Evolutionary conservation across 208 protist genomes (phyloP).

Genomic region (Acanthamoeba castellanii): DNA sequence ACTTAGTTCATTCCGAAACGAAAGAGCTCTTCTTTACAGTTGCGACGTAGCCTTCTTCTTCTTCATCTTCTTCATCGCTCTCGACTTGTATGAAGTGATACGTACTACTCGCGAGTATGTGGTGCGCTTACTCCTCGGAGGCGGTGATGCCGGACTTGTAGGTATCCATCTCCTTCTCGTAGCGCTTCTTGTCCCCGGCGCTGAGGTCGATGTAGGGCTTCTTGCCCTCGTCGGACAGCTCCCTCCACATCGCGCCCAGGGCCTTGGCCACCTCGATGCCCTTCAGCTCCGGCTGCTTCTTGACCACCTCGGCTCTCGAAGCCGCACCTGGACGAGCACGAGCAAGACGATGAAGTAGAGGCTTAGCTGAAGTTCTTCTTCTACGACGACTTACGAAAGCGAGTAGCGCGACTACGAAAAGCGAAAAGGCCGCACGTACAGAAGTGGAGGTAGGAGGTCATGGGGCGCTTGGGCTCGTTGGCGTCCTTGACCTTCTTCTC

Average conservation of each 20-base stretch:
- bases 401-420: background rate
- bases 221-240: constrained; percentile 73
- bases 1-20: background rate
- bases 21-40: background rate
- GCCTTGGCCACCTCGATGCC: background rate
- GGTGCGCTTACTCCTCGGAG: background rate
- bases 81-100: background rate
- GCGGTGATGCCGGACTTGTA: constrained; percentile 63
- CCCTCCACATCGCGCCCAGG: constrained; percentile 23
- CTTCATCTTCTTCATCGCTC: background rate
- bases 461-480: constrained; percentile 16
- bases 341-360: background rate
- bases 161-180: constrained; percentile 44
- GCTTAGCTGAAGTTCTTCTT: background rate
- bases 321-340: background rate
- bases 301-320: background rate
- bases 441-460: background rate
- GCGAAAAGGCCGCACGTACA: background rate
- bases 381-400: background rate
- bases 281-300: constrained; percentile 65
- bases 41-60: background rate
- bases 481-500: background rate
- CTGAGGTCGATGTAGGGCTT: background rate
- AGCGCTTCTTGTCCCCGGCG: constrained; percentile 75
- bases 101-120: background rate